These are phyloP conservation scores for Dictyostelium citrinum DNA, from an alignment of 78 protist genomes.

Conservation along the genomic window DNA sequence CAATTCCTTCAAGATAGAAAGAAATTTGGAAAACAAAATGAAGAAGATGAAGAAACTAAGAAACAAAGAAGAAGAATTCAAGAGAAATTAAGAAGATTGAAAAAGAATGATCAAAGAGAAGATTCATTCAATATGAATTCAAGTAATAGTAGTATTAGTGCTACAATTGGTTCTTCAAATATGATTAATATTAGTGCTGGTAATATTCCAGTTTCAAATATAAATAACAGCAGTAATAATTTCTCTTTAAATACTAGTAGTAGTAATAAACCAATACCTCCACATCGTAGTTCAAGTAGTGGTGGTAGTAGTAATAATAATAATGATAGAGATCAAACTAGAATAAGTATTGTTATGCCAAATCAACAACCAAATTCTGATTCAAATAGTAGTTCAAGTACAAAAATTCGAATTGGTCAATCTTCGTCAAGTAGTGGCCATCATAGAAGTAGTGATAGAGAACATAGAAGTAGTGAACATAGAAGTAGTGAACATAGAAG, in stretches of 20 bases:
- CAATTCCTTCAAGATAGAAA: neutral
- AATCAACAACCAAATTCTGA: neutral
- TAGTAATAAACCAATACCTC: neutral
- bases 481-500: neutral
- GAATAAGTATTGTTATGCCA: neutral
- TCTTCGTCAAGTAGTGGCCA: neutral
- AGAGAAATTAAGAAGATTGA: constrained; percentile 7
- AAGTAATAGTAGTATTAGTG: neutral
- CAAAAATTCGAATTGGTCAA: constrained; percentile 1
- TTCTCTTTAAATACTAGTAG: neutral
- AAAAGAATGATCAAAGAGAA: neutral
- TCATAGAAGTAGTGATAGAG: neutral
- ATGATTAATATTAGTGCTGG: constrained; percentile 27
- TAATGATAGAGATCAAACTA: neutral
- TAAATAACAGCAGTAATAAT: neutral
- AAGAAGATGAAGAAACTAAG: constrained; percentile 32
- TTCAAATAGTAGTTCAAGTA: neutral
- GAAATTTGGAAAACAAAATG: neutral
- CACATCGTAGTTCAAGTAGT: neutral
- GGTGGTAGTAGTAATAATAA: neutral
- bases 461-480: neutral
- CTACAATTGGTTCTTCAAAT: neutral
- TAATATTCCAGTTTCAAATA: neutral
- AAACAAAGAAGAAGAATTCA: neutral
- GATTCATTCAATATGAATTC: neutral